Percentiles rank a stretch among this genome's conserved stretches.
phyloP scores from a whole-genome alignment of 768 basidiomycete genomes.

The Calocera viscosa region DNA sequence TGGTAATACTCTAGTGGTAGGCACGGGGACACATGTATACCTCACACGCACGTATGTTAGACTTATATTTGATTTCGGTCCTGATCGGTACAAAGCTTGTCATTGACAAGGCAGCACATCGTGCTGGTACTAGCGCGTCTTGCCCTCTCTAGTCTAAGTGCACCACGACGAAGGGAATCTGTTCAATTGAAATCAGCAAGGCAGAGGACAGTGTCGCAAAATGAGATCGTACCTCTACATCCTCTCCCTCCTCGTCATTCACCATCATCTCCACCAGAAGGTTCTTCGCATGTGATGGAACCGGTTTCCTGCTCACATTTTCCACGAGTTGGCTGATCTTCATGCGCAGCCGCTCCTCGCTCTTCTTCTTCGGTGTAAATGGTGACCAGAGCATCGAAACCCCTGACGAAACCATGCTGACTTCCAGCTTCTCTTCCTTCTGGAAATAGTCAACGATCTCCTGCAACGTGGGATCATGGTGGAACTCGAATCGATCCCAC shows the following conservation, averaged over 20 bases:
- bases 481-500: conserved; percentile 94
- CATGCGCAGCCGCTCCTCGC: conserved; percentile 77
- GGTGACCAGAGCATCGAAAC: conserved; percentile 98
- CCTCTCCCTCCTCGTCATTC: conserved; percentile 80
- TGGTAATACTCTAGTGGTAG: too few relatives aligned
- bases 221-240: conserved; percentile 62
- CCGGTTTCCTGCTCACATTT: conserved; percentile 85
- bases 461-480: conserved; percentile 73
- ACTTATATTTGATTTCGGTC: not conserved
- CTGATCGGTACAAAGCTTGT: not conserved
- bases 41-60: not conserved
- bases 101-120: not conserved
- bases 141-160: conserved; percentile 8
- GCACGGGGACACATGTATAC: not conserved
- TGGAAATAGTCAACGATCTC: conserved; percentile 79
- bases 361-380: conserved; percentile 89
- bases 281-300: conserved; percentile 70
- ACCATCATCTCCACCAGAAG: conserved; percentile 92
- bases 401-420: conserved; percentile 93
- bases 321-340: conserved; percentile 86
- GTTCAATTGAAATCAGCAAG: conserved; percentile 2
- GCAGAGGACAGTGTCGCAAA: not conserved
- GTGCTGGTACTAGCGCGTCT: not conserved
- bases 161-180: conserved; percentile 80
- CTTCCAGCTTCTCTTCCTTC: conserved; percentile 67